Conservation (phyloP, 2,329 filamentous ascomycete species). For the Arthroderma sp. region DNA sequence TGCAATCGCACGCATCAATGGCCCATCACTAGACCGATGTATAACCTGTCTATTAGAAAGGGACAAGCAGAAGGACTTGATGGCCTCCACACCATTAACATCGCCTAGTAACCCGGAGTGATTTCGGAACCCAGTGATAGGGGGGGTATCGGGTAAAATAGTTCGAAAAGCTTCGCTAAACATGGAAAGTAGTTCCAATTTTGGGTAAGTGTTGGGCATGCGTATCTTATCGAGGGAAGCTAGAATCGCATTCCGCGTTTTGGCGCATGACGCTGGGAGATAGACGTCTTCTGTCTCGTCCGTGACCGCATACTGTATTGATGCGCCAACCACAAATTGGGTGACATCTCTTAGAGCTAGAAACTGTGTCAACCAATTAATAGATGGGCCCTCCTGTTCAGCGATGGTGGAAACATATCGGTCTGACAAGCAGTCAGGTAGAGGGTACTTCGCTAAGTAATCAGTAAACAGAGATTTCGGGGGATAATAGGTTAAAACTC, state of each 20-base stretch:
- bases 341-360: slow-evolving; percentile 31
- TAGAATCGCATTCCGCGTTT: slow-evolving; percentile 30
- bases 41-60: slow-evolving; percentile 27
- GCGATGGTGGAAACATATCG: slow-evolving; percentile 27
- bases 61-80: slow-evolving; percentile 26
- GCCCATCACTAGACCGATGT: slow-evolving; percentile 32
- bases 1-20: slow-evolving; percentile 28
- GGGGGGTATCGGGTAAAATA: slow-evolving; percentile 30
- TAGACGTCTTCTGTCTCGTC: slow-evolving; percentile 25
- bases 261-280: slow-evolving; percentile 25
- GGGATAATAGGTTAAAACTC: background rate
- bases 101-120: slow-evolving; percentile 20
- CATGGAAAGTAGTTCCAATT: slow-evolving; percentile 25
- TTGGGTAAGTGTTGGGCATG: slow-evolving; percentile 26
- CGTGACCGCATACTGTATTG: slow-evolving; percentile 29
- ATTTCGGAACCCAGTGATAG: slow-evolving; percentile 18
- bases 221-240: slow-evolving; percentile 26
- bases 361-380: slow-evolving; percentile 31
- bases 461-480: background rate
- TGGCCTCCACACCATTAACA: slow-evolving; percentile 28
- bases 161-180: slow-evolving; percentile 30
- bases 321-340: slow-evolving; percentile 31
- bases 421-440: slow-evolving; percentile 26
- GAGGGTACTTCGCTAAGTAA: slow-evolving; percentile 25
- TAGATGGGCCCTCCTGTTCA: slow-evolving; percentile 20